phyloP scores from a whole-genome alignment of 148 eudicot species.

The Cornus controversa region DNA sequence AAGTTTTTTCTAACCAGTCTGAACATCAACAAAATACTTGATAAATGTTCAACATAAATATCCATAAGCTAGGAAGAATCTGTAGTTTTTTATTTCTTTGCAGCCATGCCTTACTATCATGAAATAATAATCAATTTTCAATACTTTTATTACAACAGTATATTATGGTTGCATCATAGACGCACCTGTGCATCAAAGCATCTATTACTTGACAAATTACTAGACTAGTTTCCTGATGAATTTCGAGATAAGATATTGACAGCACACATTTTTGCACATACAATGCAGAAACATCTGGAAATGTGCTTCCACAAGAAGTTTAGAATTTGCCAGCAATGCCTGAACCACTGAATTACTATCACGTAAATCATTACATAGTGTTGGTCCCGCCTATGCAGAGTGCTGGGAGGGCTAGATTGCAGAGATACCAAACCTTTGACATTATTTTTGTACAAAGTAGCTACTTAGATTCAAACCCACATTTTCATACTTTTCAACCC shows the following conservation, averaged over 20 bases:
- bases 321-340: background rate
- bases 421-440: too few relatives aligned
- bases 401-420: too few relatives aligned
- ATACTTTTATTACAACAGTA: background rate
- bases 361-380: too few relatives aligned
- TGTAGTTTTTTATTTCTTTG: background rate
- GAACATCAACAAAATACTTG: conserved; percentile 21
- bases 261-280: background rate
- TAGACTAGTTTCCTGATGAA: background rate
- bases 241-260: background rate
- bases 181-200: background rate
- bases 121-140: background rate
- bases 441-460: too few relatives aligned
- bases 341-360: background rate
- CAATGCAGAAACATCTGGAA: background rate
- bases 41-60: conserved; percentile 5
- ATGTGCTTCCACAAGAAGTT: background rate
- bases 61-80: background rate
- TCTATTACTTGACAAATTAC: background rate
- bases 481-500: too few relatives aligned
- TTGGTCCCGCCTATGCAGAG: too few relatives aligned
- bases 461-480: too few relatives aligned
- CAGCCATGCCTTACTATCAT: too few relatives aligned
- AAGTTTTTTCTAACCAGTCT: conserved; percentile 87
- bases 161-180: background rate